phyloP scores from a whole-genome alignment of 1,284 basidiomycete genomes.

The Cryptococcus wingfieldii region DNA sequence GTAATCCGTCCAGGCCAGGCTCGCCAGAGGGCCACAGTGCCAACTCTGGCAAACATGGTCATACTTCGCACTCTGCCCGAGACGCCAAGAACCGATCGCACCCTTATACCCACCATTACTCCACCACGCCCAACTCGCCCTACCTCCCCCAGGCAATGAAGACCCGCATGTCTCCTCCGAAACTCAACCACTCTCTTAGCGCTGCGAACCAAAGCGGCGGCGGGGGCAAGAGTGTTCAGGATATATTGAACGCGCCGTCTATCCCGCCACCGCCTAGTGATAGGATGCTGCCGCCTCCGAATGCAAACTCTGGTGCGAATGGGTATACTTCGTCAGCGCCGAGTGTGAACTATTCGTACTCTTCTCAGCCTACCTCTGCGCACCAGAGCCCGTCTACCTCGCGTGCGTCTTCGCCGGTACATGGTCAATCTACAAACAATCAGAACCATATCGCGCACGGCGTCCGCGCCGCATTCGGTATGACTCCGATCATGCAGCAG shows the following conservation, averaged over 20 bases:
- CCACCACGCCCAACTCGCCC: conserved; percentile 39
- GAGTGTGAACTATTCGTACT: conserved; percentile 29
- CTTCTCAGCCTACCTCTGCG: conserved; percentile 37
- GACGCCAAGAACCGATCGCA: conserved; percentile 47
- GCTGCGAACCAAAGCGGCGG: conserved; percentile 2
- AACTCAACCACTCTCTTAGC: conserved; percentile 24
- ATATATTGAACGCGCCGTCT: conserved; percentile 47
- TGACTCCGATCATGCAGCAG: conserved; percentile 65
- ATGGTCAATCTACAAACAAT: conserved; percentile 17
- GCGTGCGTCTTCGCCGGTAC: conserved; percentile 39
- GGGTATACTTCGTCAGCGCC: conserved; percentile 31
- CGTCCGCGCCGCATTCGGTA: conserved; percentile 76
- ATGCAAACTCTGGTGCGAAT: conserved; percentile 18
- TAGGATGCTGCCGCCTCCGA: conserved; percentile 43
- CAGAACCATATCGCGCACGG: conserved; percentile 52
- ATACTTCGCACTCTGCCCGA: conserved; percentile 40
- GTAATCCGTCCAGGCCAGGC: conserved; percentile 34
- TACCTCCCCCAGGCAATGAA: conserved; percentile 26
- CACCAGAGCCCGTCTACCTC: conserved; percentile 42
- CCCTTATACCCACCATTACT: conserved; percentile 36
- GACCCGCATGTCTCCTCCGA: conserved; percentile 42
- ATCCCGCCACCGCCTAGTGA: conserved; percentile 44
- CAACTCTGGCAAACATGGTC: conserved; percentile 47
- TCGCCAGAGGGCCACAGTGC: conserved; percentile 46
- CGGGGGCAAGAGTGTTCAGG: conserved; percentile 35